Evolutionary conservation across 164 flowering plant species (phyloP), one percentile per base, ranked within the genome.

Genomic region (Dillenia suffruticosa): DNA sequence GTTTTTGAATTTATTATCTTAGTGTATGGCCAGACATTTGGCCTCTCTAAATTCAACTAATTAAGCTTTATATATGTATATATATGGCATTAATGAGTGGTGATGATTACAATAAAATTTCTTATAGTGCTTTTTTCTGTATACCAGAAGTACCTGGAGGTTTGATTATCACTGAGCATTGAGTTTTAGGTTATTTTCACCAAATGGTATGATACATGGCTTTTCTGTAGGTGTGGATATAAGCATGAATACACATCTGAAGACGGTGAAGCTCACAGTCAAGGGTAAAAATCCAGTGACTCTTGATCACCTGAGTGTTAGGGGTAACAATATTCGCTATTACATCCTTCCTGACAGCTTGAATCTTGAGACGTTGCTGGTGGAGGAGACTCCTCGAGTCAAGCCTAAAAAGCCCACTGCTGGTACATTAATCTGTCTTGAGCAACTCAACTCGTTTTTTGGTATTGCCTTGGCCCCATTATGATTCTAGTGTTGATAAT

Each of bases 211-310:
- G 8, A 10, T 40, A n/a, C 44, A 6, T 59, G 57, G 32, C 10
- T 45, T 47, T n/a, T 32, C n/a, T 65, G 58, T 70, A 90, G 97
- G 97, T 46, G 97, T 91, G 50, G 97, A 91, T 82, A 82, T 91
- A 51, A 91, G 94, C 57, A 91, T 91, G 97, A 91, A 91, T 73
- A 91, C 97, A 32, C 97, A 91, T 71, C 68, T 91, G 75, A 91
- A 88, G 77, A 81, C 93, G 0, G 97, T 91, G 51, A 91, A 91
- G 47, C 84, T 91, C 46, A 91, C 91, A 2, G 69, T 83, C 46
- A 91, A 88, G 69, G 96, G 93, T 16, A 88, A 91, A 70, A 91
- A 91, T 66, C 97, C 97, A 15, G 83, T 87, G 47, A 87, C 88
- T 15, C 72, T 91, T 45, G 93, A 91, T 77, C 97, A 91, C 74